These are phyloP conservation scores for Penicillium hesseltinei DNA, from an alignment of 2,329 filamentous ascomycete genomes.

Conservation along the genomic window DNA sequence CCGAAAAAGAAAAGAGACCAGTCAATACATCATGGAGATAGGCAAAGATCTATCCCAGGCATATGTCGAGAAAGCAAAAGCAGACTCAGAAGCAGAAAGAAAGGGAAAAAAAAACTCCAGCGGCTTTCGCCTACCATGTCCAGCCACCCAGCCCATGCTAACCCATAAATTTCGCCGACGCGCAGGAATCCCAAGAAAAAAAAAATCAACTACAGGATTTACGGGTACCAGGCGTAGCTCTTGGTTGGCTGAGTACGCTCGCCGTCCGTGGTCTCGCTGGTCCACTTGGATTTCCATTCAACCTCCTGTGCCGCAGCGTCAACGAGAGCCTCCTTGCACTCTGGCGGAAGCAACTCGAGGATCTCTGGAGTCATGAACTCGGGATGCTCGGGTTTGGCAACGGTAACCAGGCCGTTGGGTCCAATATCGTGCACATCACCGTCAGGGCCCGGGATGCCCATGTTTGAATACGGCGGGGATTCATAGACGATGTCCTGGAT, in stretches of 20 bases:
- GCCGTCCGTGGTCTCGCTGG: conserved; percentile 61
- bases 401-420: conserved; percentile 42
- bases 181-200: conserved; percentile 13
- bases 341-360: conserved; percentile 43
- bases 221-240: conserved; percentile 44
- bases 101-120: conserved; percentile 11
- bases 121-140: conserved; percentile 19
- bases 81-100: not conserved
- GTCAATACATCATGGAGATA: not conserved
- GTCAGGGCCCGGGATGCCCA: conserved; percentile 57
- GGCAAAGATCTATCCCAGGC: not conserved
- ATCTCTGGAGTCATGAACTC: conserved; percentile 42
- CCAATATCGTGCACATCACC: conserved; percentile 42
- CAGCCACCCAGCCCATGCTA: conserved; percentile 21
- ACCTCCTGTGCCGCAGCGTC: conserved; percentile 63
- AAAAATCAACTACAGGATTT: conserved; percentile 5
- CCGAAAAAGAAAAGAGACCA: not conserved
- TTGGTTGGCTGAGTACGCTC: conserved; percentile 32
- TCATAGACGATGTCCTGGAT: conserved; percentile 62
- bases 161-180: conserved; percentile 15
- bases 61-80: not conserved
- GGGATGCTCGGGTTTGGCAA: conserved; percentile 34
- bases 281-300: conserved; percentile 74
- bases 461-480: conserved; percentile 56
- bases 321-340: conserved; percentile 70